Evolutionary conservation across 1,284 basidiomycete genomes (phyloP), one percentile per base, ranked within the genome.

Genomic region (Microbotryum intermedium): DNA sequence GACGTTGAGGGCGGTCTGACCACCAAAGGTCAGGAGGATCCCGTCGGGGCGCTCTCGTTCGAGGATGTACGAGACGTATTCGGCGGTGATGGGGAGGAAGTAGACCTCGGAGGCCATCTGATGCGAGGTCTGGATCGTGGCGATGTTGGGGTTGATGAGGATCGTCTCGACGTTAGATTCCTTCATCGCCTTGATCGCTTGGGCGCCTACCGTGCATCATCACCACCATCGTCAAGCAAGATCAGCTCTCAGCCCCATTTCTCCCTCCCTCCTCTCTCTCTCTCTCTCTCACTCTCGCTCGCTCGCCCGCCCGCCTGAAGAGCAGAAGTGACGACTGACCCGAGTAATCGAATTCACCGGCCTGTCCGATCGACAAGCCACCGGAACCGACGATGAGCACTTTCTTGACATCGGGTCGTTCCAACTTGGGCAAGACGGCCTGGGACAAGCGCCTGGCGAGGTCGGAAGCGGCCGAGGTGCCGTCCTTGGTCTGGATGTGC

Each of bases 1-100:
- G 68, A 98, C 95, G 74, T 98, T 99, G 64, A 99, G 80, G 9
- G 95, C 95, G 70, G 88, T 92, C 76, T 98, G 95, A 44, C 95
- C 95, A 76, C 95, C 95, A 71, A 99, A 99, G 9, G 95, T 98
- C 64, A 99, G 83, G 39, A 98, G 80, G 66, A 99, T 90, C 68
- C 95, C 95, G 73, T 98, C 95, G 1, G 95, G 95, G 13, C 92
- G 82, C 77, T 98, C 95, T 79, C 95, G 95, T 78, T 99, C 94
- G 73, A 98, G 81, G 21, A 99, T 91, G 73, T 97, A 97, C 67
- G 94, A 93, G 62, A 98, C 95, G 76, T 97, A 97, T 76, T 98
- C 95, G 58, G 90, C 80, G 0, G 94, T 97, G 72, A 99, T 86
- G 60, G 95, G 95, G 52, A 99, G 78, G 78, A 97, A 99, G 79